Evolutionary conservation across 2,329 filamentous ascomycete species (phyloP).

Genomic region (Penicillium occitanis): DNA sequence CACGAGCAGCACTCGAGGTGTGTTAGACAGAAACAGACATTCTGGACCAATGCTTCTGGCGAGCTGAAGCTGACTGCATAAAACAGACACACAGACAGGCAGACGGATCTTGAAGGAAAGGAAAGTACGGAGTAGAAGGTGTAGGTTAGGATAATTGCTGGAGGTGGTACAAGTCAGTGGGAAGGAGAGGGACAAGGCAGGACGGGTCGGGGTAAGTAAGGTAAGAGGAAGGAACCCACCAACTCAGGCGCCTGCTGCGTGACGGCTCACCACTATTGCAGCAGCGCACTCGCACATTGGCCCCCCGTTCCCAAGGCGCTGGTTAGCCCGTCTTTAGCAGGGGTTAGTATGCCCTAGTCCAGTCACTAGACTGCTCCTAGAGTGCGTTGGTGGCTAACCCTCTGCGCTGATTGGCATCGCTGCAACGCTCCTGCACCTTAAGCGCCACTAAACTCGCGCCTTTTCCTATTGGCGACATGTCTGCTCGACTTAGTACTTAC

Average conservation of each 20-base stretch:
- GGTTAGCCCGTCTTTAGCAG: conserved; percentile 15
- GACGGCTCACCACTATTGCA: conserved; percentile 14
- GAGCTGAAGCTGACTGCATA: background rate
- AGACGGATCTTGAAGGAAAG: no score
- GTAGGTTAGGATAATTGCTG: background rate
- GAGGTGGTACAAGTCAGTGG: background rate
- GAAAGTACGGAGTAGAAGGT: background rate
- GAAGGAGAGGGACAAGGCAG: background rate
- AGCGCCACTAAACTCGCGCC: conserved; percentile 20
- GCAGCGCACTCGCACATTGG: background rate
- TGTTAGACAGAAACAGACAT: conserved; percentile 4
- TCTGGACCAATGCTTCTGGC: conserved; percentile 7
- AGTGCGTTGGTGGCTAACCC: background rate
- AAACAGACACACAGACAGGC: background rate
- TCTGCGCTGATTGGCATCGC: conserved; percentile 10
- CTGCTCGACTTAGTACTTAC: background rate
- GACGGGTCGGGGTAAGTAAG: conserved; percentile 1
- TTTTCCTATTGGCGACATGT: conserved; percentile 13
- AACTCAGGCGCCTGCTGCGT: conserved; percentile 18
- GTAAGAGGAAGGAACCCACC: background rate
- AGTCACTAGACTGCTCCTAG: background rate
- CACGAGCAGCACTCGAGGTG: background rate
- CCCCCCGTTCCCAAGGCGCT: conserved; percentile 17
- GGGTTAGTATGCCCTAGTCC: background rate
- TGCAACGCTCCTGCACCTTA: conserved; percentile 8